These are phyloP conservation scores for Elsinoe necatrix DNA, from an alignment of 2,329 filamentous ascomycete genomes.

Conservation along the genomic window DNA sequence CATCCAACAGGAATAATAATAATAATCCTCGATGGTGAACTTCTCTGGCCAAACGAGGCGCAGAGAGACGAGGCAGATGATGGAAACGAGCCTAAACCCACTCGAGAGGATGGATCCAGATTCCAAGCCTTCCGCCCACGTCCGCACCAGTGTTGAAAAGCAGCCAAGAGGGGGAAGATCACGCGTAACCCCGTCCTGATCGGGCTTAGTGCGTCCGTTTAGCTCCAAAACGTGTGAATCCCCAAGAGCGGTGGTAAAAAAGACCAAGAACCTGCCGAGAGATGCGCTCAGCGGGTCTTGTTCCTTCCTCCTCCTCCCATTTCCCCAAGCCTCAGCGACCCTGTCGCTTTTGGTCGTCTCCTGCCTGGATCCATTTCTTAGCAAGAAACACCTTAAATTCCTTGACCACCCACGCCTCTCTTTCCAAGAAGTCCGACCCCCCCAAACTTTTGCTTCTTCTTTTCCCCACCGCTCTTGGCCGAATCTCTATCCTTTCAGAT, in stretches of 20 bases:
- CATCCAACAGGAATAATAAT: too few species aligned
- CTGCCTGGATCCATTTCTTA: neutral
- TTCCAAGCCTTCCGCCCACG: conserved; percentile 11
- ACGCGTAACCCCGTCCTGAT: neutral
- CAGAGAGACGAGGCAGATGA: neutral
- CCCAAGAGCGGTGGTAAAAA: neutral
- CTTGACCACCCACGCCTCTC: neutral
- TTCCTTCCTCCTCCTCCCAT: neutral
- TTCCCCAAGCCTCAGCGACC: neutral
- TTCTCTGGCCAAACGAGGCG: neutral
- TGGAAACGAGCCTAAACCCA: neutral
- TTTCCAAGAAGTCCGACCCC: neutral
- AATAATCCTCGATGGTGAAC: neutral
- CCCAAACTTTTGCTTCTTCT: neutral
- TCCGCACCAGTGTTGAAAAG: neutral
- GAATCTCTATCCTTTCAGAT: neutral
- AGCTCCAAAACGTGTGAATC: neutral
- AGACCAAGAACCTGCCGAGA: neutral
- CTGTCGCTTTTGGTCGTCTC: conserved; percentile 1
- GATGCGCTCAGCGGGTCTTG: neutral
- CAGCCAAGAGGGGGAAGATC: neutral
- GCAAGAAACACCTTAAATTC: neutral
- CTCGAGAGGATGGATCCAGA: neutral
- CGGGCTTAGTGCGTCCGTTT: neutral
- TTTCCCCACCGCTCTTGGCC: neutral